Evolutionary conservation across 345 rosid genomes (phyloP).

Genomic region (Eucalyptus microcorys): DNA sequence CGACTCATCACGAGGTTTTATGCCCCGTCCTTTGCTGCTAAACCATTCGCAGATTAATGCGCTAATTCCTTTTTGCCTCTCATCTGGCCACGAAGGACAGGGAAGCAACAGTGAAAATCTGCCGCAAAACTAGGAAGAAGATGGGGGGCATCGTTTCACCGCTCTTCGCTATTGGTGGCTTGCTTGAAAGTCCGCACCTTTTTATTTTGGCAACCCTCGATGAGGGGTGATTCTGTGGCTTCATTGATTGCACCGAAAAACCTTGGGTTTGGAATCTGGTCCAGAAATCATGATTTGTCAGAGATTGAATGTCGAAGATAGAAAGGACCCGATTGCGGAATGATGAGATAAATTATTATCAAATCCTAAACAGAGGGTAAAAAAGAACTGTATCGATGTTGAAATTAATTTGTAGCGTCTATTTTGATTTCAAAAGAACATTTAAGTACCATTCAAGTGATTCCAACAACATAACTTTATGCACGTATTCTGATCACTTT

Average conservation of each 20-base stretch:
- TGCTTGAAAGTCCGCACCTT: background rate
- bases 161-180: background rate
- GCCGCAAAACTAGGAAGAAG: background rate
- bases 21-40: background rate
- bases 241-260: background rate
- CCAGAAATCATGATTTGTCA: background rate
- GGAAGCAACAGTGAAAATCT: background rate
- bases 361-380: background rate
- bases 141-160: background rate
- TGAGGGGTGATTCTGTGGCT: background rate
- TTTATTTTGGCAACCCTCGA: background rate
- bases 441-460: background rate
- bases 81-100: background rate
- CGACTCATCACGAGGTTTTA: background rate
- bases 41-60: background rate
- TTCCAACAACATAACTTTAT: background rate
- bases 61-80: background rate
- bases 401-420: rapidly evolving
- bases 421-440: rapidly evolving
- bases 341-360: background rate
- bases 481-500: rapidly evolving
- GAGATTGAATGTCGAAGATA: background rate
- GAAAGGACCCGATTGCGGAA: background rate
- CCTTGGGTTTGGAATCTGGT: background rate
- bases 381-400: background rate